These are phyloP conservation scores for Plasmodium billcollinsi DNA, from an alignment of 169 alveolate species.

Conservation along the genomic window DNA sequence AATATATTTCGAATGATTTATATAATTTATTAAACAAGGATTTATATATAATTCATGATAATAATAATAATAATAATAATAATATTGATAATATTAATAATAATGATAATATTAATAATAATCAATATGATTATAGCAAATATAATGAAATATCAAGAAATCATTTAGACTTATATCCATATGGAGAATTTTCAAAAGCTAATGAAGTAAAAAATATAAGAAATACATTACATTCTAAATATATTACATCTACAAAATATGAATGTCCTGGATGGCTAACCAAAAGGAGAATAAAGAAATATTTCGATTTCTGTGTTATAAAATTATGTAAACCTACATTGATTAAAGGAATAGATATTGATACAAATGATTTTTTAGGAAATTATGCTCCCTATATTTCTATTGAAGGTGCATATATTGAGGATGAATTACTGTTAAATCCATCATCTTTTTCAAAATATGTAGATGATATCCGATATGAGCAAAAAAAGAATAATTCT, in stretches of 20 bases:
- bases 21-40: slow-evolving; percentile 30
- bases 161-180: background rate
- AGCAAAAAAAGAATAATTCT: slow-evolving; percentile 6
- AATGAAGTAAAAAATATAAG: background rate
- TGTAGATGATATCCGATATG: slow-evolving; percentile 37
- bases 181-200: slow-evolving; percentile 4
- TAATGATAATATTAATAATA: background rate
- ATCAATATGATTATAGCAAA: background rate
- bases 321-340: slow-evolving; percentile 77
- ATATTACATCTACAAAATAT: background rate
- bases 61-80: background rate
- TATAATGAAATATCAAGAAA: background rate
- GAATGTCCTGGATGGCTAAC: slow-evolving; percentile 82
- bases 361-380: slow-evolving; percentile 79
- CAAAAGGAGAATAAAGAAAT: slow-evolving; percentile 79
- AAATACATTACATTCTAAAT: background rate
- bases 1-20: slow-evolving; percentile 39
- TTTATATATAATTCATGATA: background rate
- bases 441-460: slow-evolving; percentile 42
- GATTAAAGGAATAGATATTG: slow-evolving; percentile 78
- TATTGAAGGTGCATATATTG: slow-evolving; percentile 79
- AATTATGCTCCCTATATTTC: slow-evolving; percentile 80
- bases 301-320: slow-evolving; percentile 79
- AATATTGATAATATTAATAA: background rate
- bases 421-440: slow-evolving; percentile 55